A percentile compares a stretch with the other conserved stretches of the same genome.
Evolutionary conservation across 768 basidiomycete genomes (phyloP).

Genomic region (Trametes coccinea): DNA sequence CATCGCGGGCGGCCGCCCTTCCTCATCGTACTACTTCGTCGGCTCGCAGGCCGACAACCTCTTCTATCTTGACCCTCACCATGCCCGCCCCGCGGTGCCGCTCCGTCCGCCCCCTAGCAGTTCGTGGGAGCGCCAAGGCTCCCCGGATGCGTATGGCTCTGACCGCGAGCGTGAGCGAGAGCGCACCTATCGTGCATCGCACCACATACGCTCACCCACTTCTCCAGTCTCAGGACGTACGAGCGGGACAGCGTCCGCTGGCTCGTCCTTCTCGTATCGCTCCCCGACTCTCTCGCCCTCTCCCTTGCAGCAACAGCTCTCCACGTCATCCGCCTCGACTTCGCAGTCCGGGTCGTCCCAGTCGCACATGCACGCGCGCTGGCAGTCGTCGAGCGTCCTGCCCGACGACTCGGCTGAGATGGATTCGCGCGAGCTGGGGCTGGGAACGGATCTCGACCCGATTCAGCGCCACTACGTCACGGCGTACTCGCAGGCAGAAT

Average conservation of each 20-base stretch:
- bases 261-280: constrained; percentile 51
- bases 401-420: constrained; percentile 33
- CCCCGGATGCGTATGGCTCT: constrained; percentile 26
- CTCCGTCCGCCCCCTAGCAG: constrained; percentile 51
- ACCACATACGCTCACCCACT: constrained; percentile 31
- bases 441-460: constrained; percentile 41
- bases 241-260: constrained; percentile 26
- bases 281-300: constrained; percentile 57
- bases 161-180: constrained; percentile 28
- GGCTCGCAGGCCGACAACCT: constrained; percentile 87
- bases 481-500: constrained; percentile 71
- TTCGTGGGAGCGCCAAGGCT: constrained; percentile 25
- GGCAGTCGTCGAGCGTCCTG: constrained; percentile 32
- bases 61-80: constrained; percentile 80
- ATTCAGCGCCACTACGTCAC: constrained; percentile 64
- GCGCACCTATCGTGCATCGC: constrained; percentile 20
- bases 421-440: constrained; percentile 40
- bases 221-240: constrained; percentile 30
- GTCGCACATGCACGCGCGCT: constrained; percentile 31
- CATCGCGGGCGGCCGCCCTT: constrained; percentile 94
- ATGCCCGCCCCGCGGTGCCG: constrained; percentile 75
- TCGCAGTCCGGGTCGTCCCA: constrained; percentile 35
- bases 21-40: constrained; percentile 98
- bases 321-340: constrained; percentile 40
- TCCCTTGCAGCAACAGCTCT: constrained; percentile 65